Conservation (phyloP, 768 basidiomycete genomes). For the Mycena metata region DNA sequence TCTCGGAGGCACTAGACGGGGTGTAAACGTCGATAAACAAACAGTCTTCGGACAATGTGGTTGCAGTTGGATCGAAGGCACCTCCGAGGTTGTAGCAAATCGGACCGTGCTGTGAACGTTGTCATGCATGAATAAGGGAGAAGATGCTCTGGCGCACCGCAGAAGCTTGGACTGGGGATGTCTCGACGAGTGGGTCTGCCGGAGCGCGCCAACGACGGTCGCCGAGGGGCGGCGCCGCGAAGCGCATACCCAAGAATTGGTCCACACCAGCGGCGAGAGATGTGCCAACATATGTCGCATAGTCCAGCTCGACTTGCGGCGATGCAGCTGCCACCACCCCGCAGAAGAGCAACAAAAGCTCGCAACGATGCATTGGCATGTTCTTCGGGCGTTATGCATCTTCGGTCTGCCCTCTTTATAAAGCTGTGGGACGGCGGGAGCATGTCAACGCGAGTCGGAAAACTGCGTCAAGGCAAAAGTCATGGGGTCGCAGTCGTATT, state of each 20-base stretch:
- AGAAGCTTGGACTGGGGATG: slow-evolving; percentile 22
- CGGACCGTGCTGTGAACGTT: slow-evolving; percentile 28
- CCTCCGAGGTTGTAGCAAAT: slow-evolving; percentile 26
- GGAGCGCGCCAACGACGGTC: slow-evolving; percentile 27
- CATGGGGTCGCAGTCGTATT: slow-evolving; percentile 21
- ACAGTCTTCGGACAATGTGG: slow-evolving; percentile 26
- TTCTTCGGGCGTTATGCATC: slow-evolving; percentile 4
- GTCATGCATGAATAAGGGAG: slow-evolving; percentile 9
- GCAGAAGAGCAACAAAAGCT: slow-evolving; percentile 12
- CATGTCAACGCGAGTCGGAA: slow-evolving; percentile 23
- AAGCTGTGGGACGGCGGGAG: not conserved
- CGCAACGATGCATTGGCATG: slow-evolving; percentile 21
- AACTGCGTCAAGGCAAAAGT: slow-evolving; percentile 11
- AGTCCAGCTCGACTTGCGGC: slow-evolving; percentile 26
- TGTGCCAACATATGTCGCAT: slow-evolving; percentile 28
- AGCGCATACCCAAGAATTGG: slow-evolving; percentile 30
- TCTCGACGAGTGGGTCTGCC: slow-evolving; percentile 23
- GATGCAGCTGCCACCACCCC: slow-evolving; percentile 17
- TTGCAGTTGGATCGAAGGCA: slow-evolving; percentile 26
- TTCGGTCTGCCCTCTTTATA: slow-evolving; percentile 26
- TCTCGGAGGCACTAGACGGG: slow-evolving; percentile 26
- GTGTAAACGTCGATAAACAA: slow-evolving; percentile 30
- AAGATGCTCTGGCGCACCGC: slow-evolving; percentile 19
- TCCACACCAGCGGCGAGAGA: slow-evolving; percentile 24
- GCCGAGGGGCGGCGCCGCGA: slow-evolving; percentile 29